Conservation (phyloP, 1,139 yeast species). For the Zygosaccharomyces sapae region DNA sequence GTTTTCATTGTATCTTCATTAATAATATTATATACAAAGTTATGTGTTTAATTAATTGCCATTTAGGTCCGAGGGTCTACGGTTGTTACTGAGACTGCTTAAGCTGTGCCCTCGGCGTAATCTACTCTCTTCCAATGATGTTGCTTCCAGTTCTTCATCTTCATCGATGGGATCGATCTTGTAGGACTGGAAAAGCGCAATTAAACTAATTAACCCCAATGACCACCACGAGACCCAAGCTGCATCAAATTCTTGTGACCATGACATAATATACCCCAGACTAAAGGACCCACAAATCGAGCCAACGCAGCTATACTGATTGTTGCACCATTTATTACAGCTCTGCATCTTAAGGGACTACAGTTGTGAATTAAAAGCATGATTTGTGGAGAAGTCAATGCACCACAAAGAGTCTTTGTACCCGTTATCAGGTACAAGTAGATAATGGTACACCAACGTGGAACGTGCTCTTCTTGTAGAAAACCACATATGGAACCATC, state of each 20-base stretch:
- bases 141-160: slow-evolving; percentile 4
- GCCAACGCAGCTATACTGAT: slow-evolving; percentile 52
- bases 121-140: slow-evolving; percentile 1
- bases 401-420: slow-evolving; percentile 36
- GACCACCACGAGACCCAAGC: slow-evolving; percentile 53
- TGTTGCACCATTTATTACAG: slow-evolving; percentile 49
- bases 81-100: slow-evolving; percentile 10
- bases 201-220: slow-evolving; percentile 40
- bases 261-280: slow-evolving; percentile 58
- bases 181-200: slow-evolving; percentile 31
- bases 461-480: slow-evolving; percentile 34
- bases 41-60: background rate
- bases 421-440: slow-evolving; percentile 34
- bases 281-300: slow-evolving; percentile 54
- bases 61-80: slow-evolving; percentile 1
- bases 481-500: slow-evolving; percentile 48
- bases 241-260: slow-evolving; percentile 41
- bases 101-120: slow-evolving; percentile 10
- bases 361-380: slow-evolving; percentile 47
- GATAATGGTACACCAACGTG: slow-evolving; percentile 16
- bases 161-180: slow-evolving; percentile 20
- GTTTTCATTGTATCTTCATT: slow-evolving; percentile 1
- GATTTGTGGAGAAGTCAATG: slow-evolving; percentile 43
- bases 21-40: background rate
- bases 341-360: slow-evolving; percentile 47